Base-by-base conservation (phyloP, 768 basidiomycete genomes). In the Mycena rosella region DNA sequence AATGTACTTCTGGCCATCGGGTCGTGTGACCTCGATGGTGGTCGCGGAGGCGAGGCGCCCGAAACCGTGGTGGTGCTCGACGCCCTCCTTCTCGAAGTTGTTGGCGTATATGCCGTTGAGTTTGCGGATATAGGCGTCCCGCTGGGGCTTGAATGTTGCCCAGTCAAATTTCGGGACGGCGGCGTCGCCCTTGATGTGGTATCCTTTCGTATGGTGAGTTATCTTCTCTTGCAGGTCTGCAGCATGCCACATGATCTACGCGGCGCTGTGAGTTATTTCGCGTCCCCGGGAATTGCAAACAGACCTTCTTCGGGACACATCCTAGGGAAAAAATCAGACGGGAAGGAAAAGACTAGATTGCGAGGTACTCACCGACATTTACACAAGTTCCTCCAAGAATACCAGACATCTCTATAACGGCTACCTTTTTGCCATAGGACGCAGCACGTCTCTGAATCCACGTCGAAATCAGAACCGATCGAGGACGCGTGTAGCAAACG, bases 201-300 rank as follows among this genome's bases (percentile, higher is more conserved):
- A 95, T 20, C 88, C 90, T n/a, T 85, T 77, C 18, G 87, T 84
- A 64, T 96, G 94, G 71, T 93, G 88, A 29, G 85, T 84, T 36
- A 98, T 80, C 78, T 91, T 94, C 75, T 99, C 96, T 32, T 92
- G 90, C 63, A 95, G 82, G 80, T 96, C 95, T 29, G 94, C 93
- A 44, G 95, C 95, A 69, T 96, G 92, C 97, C 97, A 99, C 97
- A 99, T 99, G 61, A 99, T 90, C 95, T 97, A 63, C 60, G 65
- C 34, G 10, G 5, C 20, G 18, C 49, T 49, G 20, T 45, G n/a
- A 58, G n/a, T 44, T 11, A 44, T 44, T 62, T 63, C 32, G 48
- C 42, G 47, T 55, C 38, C 15, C 38, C 30, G 10, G 36, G 20
- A 29, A 47, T 14, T 34, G 18, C 34, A 40, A 22, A 72, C 81